Base-by-base conservation (phyloP, 1,284 basidiomycete genomes). In the Cryptococcus sp. region DNA sequence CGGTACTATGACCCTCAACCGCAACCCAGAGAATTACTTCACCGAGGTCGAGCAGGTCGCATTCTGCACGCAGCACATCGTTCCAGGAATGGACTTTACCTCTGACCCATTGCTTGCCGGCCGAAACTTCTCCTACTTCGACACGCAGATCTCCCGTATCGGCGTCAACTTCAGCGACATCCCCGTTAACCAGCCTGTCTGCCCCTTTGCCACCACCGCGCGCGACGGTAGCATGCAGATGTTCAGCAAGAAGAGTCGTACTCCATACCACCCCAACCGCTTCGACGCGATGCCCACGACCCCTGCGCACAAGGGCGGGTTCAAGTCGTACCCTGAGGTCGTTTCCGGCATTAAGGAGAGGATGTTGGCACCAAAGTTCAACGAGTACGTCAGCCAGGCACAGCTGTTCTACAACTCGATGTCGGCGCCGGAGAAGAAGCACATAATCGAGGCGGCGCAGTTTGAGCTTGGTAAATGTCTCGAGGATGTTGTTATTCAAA, bases 101-200 rank as follows among this genome's bases (percentile, higher is more conserved):
- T 85, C 89, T 68, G 90, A 92, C 69, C 90, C 90, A 3, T 80
- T 93, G 20, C 81, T 93, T n/a, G 88, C 90, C 78, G 86, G 87
- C 17, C 82, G 91, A 45, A 90, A 90, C 78, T 92, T 92, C 77
- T 88, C 86, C 0, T 93, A 91, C 78, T 85, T 87, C 64, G 89
- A 91, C 73, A 91, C 89, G 0, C 88, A 90, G 69, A 75, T 90
- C 49, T 82, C 84, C 2, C 83, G 89, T 35, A 77, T 91, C 5
- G 91, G 91, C 19, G 78, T 88, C 66, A 73, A 75, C 66, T 75
- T 72, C 49, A 64, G 85, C 23, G 69, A 79, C 81, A 79, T 92
- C 25, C 90, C 90, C 4, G 90, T 93, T 66, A 92, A 93, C 75
- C 82, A 86, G 41, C 88, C 90, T 1, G 78, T 91, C 2, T 93